Percentiles rank a stretch among this genome's conserved stretches.
Conservation (phyloP, 2,329 filamentous ascomycete genomes). For the Penicillium oxalicum region DNA sequence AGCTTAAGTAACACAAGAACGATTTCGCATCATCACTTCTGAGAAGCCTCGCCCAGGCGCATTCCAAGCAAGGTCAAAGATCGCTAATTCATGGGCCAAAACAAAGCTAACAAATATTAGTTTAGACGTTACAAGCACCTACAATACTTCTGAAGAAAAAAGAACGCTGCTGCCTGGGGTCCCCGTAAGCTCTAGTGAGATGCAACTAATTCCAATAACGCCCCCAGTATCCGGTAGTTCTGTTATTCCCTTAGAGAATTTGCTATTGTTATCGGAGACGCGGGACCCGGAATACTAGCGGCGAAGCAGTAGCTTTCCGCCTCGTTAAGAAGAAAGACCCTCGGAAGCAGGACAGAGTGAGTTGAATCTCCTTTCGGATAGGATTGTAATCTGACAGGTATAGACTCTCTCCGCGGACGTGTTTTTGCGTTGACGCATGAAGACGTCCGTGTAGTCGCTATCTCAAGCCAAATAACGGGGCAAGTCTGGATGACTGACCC, state of each 20-base stretch:
- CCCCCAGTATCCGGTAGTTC: background rate
- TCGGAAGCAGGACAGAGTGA: background rate
- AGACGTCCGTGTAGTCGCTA: background rate
- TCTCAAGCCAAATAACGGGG: background rate
- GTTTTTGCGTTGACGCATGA: background rate
- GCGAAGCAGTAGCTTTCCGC: background rate
- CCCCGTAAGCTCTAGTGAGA: background rate
- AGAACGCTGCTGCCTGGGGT: background rate
- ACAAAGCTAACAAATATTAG: background rate
- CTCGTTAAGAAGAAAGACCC: background rate
- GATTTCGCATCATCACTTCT: background rate
- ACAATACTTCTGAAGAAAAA: background rate
- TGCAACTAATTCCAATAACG: background rate
- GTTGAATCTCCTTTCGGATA: background rate
- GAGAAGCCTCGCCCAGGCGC: background rate
- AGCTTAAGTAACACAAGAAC: background rate
- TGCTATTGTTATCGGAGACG: background rate
- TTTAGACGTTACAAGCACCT: background rate
- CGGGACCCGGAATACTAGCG: background rate
- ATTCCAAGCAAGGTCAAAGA: background rate
- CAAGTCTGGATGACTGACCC: constrained; percentile 1
- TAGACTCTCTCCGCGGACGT: background rate
- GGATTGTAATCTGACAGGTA: background rate
- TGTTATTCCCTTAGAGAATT: background rate
- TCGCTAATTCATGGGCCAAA: background rate